Base-by-base conservation (phyloP, 495 filamentous ascomycete species). In the Hyaloscypha variabilis region DNA sequence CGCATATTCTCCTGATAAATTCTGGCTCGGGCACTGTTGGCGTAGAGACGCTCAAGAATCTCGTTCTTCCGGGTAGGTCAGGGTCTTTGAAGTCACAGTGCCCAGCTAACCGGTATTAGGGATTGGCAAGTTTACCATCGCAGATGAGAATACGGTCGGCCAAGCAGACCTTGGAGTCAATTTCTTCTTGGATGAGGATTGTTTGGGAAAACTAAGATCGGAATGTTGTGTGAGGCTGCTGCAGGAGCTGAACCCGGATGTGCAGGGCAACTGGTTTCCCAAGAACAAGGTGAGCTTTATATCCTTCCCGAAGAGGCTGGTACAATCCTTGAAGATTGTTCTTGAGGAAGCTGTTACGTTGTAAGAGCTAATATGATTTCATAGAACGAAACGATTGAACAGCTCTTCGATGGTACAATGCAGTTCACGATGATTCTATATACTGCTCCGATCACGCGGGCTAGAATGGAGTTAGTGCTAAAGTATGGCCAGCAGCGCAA, bases 231-330 rank as follows among this genome's bases (percentile, higher is more conserved):
- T 90, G 60, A 87, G 85, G 63, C 79, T 93, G 54, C 77, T 99
- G 60, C 82, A 85, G 69, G 95, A 99, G 79, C 78, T 99, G 55
- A 99, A 99, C 74, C 95, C 95, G n/a, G 96, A 98, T 71, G 94
- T 97, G 19, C 77, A 91, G 54, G 94, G 93, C 24, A 74, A 83
- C 62, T 88, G 80, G 80, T 81, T 77, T 56, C 81, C 79, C 6
- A 78, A 80, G 65, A 61, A 64, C 25, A 66, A 78, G 71, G 81
- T 77, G 36, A 53, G 42, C 14, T 51, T 39, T 31, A 8, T 25
- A 28, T 17, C 52, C 54, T n/a, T 39, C 23, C 3, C 17, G 46
- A 25, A 72, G 6, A 25, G 23, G n/a, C 6, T 29, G 51, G 51
- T 1, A 54, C 26, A 42, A 49, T 26, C 6, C 10, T 17, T 46